Conservation (phyloP, 139 green algal genomes). For the Bryopsis sp. region DNA sequence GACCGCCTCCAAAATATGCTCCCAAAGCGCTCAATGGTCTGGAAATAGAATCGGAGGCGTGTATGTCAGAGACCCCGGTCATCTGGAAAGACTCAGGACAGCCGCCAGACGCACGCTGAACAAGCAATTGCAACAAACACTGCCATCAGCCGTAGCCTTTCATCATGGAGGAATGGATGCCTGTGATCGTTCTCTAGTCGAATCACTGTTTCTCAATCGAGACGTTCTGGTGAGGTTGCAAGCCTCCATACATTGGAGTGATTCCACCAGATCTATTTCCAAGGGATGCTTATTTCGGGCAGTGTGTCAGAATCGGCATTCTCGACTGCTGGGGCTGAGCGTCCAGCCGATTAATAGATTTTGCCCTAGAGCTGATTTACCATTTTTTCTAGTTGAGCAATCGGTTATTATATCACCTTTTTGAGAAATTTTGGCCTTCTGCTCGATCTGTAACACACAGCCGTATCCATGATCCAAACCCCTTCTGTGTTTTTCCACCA, state of each 20-base stretch:
- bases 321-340: background rate
- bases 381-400: no score
- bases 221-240: constrained; percentile 40
- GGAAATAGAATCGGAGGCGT: no score
- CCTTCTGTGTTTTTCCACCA: no score
- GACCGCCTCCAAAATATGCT: constrained; percentile 48
- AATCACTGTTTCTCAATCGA: constrained; percentile 60
- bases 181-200: constrained; percentile 36
- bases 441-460: no score
- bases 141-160: constrained; percentile 60
- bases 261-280: no score
- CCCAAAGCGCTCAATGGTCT: constrained; percentile 26
- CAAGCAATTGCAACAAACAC: constrained; percentile 32
- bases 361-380: no score
- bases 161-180: constrained; percentile 71
- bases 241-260: background rate
- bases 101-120: constrained; percentile 22
- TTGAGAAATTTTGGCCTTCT: no score
- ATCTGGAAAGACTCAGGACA: constrained; percentile 34
- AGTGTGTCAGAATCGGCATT: no score
- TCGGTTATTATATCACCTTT: no score
- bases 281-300: no score
- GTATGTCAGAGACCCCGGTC: constrained; percentile 33
- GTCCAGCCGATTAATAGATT: no score
- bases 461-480: no score